Conservation (phyloP, 208 protist genomes). For the Novymonas esmeraldas region DNA sequence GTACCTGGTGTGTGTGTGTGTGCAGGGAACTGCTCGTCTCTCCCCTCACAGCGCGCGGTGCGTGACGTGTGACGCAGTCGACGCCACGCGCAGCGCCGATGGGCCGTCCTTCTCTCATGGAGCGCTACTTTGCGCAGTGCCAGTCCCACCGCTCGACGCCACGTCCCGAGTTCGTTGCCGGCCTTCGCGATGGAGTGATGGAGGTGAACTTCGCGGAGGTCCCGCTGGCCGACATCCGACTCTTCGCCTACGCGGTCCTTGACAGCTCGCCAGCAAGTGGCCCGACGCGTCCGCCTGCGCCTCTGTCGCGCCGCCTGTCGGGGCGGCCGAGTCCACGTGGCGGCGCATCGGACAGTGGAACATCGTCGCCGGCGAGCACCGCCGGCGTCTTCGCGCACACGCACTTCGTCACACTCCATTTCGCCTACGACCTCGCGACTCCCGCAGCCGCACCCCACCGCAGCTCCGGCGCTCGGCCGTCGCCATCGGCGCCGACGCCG, state of each 20-base stretch:
- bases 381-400: constrained; percentile 3
- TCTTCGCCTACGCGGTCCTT: constrained; percentile 41
- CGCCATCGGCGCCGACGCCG: constrained; percentile 4
- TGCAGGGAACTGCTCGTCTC: not conserved
- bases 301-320: not conserved
- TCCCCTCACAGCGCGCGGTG: too few relatives aligned
- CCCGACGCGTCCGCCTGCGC: not conserved
- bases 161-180: constrained; percentile 42
- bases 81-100: constrained; percentile 33
- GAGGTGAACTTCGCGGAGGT: constrained; percentile 53
- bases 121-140: constrained; percentile 65
- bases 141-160: constrained; percentile 42
- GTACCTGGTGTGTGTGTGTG: too few relatives aligned
- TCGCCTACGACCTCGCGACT: constrained; percentile 9
- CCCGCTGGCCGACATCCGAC: constrained; percentile 32
- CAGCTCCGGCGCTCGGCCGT: not conserved
- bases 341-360: not conserved
- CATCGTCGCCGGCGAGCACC: constrained; percentile 19
- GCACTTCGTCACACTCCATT: constrained; percentile 21
- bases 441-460: too few relatives aligned
- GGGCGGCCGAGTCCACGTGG: not conserved
- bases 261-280: constrained; percentile 1
- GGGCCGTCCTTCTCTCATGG: constrained; percentile 31
- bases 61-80: too few relatives aligned
- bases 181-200: constrained; percentile 40